Evolutionary conservation across 192 early-diverging fungal genomes (phyloP), one percentile per base, ranked within the genome.

Genomic region (Gamsiella multidivaricata): DNA sequence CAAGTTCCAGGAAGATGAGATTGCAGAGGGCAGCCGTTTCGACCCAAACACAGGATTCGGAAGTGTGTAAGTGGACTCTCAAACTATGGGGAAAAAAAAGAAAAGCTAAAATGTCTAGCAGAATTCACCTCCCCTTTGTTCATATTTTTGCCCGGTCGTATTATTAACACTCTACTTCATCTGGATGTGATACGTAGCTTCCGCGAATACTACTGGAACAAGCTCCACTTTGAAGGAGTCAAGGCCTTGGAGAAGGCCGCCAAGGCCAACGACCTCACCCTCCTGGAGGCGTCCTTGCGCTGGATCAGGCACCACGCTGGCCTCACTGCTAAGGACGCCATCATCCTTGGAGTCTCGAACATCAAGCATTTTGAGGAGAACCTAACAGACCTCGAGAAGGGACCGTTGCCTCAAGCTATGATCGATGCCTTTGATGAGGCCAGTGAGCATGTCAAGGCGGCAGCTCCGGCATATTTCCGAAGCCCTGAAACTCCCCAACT

Each of bases 281-380:
- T 70, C 2, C 59, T 70, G 11, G 69, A 70, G 3, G 69, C 69
- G 18, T 70, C 69, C 0, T 61, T 70, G 20, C 69, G 69, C 20
- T 70, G 69, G 69, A 47, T 70, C 59, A 70, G 62, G 23, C 69
- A 70, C n/a, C 69, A 70, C 37, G 61, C 69, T 46, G 59, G 59
- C 1, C 52, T 70, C 1, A 59, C 52, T 26, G 51, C 50, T 26
- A 47, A 61, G 15, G 69, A 70, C 42, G 69, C 59, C 9, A 20
- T 70, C 39, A 70, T 70, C 33, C 62, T 70, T 54, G 69, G 69
- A 2, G 59, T 36, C 25, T 66, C 22, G 43, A 20, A 23, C 26
- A 66, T 12, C 55, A 66, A 31, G 32, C 56, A 0, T 5, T 54
- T 37, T 56, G 64, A n/a, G n/a, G n/a, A n/a, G n/a, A n/a, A n/a